A percentile compares a stretch with the other conserved stretches of the same genome.
Conservation (phyloP, 176 grass and related monocot genomes). For the Aegilops longissima region DNA sequence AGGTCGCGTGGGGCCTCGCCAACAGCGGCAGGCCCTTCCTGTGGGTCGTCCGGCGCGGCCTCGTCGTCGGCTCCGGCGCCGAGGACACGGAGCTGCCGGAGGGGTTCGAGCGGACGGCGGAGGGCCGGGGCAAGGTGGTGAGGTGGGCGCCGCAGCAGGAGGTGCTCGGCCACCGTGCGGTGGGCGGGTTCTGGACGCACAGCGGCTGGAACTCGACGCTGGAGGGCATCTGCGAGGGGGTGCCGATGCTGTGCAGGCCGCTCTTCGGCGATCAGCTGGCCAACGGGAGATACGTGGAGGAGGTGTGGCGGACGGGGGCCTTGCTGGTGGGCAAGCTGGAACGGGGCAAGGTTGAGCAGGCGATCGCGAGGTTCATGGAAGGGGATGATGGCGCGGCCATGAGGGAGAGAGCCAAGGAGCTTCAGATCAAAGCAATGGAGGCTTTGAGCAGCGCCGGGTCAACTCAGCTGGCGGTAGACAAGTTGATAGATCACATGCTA, state of each 20-base stretch:
- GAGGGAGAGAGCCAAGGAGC: neutral
- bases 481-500: conserved; percentile 1
- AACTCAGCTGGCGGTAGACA: neutral
- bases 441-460: conserved; percentile 1
- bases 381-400: neutral
- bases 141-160: conserved; percentile 40
- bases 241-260: conserved; percentile 28
- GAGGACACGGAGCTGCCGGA: neutral
- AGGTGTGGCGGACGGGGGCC: conserved; percentile 10
- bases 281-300: conserved; percentile 1
- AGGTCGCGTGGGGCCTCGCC: conserved; percentile 17
- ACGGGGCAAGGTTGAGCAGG: neutral
- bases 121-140: conserved; percentile 9
- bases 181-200: conserved; percentile 36
- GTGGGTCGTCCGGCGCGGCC: conserved; percentile 13
- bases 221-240: conserved; percentile 30
- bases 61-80: neutral
- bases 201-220: conserved; percentile 46
- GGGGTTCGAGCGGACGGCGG: neutral
- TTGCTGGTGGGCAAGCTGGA: neutral
- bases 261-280: neutral
- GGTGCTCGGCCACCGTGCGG: conserved; percentile 21
- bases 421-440: neutral
- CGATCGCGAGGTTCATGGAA: conserved; percentile 16
- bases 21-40: conserved; percentile 19